These are phyloP conservation scores for Metschnikowia reukaufii DNA, from an alignment of 805 yeast genomes.

Conservation along the genomic window DNA sequence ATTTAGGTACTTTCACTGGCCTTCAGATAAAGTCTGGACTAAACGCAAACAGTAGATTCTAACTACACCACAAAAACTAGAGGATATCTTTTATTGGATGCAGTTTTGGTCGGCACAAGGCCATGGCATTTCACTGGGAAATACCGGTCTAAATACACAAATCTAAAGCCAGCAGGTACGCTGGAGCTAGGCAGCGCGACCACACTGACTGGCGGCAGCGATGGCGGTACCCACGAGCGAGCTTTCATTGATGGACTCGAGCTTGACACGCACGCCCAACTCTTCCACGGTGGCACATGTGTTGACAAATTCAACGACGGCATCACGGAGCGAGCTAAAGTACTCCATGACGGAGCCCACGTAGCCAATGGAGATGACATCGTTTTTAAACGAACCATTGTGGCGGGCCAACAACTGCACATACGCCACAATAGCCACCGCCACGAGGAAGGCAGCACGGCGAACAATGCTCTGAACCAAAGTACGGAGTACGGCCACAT, in stretches of 20 bases:
- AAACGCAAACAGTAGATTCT: too few relatives aligned
- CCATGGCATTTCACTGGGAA: too few relatives aligned
- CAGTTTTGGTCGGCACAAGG: too few relatives aligned
- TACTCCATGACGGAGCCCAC: slow-evolving; percentile 54
- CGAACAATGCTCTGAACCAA: slow-evolving; percentile 39
- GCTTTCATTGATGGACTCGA: slow-evolving; percentile 45
- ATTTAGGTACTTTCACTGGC: too few relatives aligned
- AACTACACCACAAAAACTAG: too few relatives aligned
- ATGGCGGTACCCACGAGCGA: slow-evolving; percentile 56
- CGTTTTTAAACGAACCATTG: slow-evolving; percentile 20
- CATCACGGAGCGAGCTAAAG: slow-evolving; percentile 38
- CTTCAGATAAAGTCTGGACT: too few relatives aligned
- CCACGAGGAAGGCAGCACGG: slow-evolving; percentile 47
- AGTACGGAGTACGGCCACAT: slow-evolving; percentile 28
- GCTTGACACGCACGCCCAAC: slow-evolving; percentile 34
- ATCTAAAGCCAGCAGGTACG: too few relatives aligned
- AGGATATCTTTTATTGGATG: too few relatives aligned
- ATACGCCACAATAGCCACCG: slow-evolving; percentile 42
- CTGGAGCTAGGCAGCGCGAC: slow-evolving; percentile 1
- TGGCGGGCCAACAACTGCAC: slow-evolving; percentile 28
- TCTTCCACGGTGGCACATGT: slow-evolving; percentile 24
- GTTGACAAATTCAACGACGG: slow-evolving; percentile 25
- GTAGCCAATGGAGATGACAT: slow-evolving; percentile 41
- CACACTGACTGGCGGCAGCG: slow-evolving; percentile 41
- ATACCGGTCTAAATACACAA: too few relatives aligned